Evolutionary conservation across 208 protist species (phyloP).

Genomic region (Leishmania amazonensis): DNA sequence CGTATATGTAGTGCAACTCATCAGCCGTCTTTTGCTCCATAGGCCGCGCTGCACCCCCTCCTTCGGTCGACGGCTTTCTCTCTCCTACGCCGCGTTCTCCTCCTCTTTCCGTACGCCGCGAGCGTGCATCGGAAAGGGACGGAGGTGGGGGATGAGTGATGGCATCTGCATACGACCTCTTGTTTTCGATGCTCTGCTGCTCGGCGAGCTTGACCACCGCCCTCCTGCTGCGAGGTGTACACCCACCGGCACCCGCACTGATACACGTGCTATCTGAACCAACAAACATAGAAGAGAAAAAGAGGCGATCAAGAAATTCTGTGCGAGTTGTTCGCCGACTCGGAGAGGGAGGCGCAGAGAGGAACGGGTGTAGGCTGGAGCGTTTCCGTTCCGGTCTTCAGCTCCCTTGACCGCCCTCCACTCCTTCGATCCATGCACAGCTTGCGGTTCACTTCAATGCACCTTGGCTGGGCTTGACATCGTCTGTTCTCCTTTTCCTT

Average conservation of each 20-base stretch:
- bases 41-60: not conserved
- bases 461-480: not conserved
- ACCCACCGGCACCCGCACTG: not conserved
- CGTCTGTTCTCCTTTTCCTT: not conserved
- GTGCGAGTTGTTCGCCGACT: not conserved
- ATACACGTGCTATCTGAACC: not conserved
- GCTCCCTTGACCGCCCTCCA: not conserved
- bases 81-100: not conserved
- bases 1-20: not conserved
- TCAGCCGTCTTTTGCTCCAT: not conserved
- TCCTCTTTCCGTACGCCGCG: not conserved
- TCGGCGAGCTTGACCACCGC: not conserved
- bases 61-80: not conserved
- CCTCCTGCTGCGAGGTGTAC: not conserved
- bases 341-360: not conserved
- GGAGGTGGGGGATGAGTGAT: not conserved
- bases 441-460: not conserved
- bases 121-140: not conserved
- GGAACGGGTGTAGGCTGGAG: not conserved
- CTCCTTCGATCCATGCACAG: not conserved
- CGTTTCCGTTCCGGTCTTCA: not conserved
- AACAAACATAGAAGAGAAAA: not conserved
- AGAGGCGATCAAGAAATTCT: not conserved
- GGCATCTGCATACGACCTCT: not conserved
- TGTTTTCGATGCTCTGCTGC: slow-evolving; percentile 4